Conservation (phyloP, 495 filamentous ascomycete genomes). For the Tricharina praecox region DNA sequence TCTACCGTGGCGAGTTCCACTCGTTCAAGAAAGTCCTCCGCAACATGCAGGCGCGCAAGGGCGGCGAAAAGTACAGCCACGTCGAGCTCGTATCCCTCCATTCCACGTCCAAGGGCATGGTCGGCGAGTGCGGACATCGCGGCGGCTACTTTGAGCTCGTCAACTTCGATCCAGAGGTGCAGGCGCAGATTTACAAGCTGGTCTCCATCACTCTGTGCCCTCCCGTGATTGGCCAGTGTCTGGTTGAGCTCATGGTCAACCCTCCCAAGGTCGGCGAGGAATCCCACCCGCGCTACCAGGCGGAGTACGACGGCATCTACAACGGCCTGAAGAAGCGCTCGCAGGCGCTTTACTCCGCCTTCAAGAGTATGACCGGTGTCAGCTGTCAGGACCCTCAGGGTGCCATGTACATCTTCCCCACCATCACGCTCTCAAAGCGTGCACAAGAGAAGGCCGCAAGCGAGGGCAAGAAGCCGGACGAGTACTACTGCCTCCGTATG, state of each 20-base stretch:
- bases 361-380: slow-evolving; percentile 88
- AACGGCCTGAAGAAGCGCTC: slow-evolving; percentile 60
- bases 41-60: slow-evolving; percentile 56
- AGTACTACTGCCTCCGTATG: slow-evolving; percentile 80
- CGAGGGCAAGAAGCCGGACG: slow-evolving; percentile 62
- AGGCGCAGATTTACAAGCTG: slow-evolving; percentile 94
- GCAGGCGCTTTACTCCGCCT: slow-evolving; percentile 68
- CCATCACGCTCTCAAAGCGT: slow-evolving; percentile 58
- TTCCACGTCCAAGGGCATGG: slow-evolving; percentile 89
- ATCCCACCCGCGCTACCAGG: slow-evolving; percentile 60
- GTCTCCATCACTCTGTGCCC: slow-evolving; percentile 89
- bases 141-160: slow-evolving; percentile 93
- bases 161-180: slow-evolving; percentile 70
- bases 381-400: slow-evolving; percentile 76
- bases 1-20: slow-evolving; percentile 82
- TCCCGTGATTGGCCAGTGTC: slow-evolving; percentile 85
- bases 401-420: slow-evolving; percentile 96
- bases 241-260: slow-evolving; percentile 95
- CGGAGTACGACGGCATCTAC: slow-evolving; percentile 58
- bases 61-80: slow-evolving; percentile 56
- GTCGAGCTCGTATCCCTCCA: slow-evolving; percentile 78
- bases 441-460: slow-evolving; percentile 57
- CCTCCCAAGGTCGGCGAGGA: slow-evolving; percentile 68
- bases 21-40: slow-evolving; percentile 85
- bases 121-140: slow-evolving; percentile 92